A percentile compares a stretch with the other conserved stretches of the same genome.
phyloP scores from a whole-genome alignment of 2,329 filamentous ascomycete genomes.

The Colletotrichum lindemuthianum region DNA sequence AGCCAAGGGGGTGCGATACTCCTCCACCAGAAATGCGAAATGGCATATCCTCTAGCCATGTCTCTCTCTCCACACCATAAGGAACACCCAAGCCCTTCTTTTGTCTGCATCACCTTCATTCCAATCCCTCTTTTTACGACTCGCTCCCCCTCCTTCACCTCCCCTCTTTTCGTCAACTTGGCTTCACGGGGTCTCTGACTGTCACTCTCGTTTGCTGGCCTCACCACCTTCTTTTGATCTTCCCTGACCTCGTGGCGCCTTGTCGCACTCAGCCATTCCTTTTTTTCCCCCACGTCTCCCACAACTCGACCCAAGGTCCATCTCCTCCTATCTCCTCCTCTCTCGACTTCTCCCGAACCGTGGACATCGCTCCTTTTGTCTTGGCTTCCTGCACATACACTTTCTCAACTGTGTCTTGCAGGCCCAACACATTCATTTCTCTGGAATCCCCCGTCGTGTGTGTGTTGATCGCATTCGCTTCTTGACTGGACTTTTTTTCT shows the following conservation, averaged over 20 bases:
- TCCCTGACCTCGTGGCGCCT: constrained; percentile 6
- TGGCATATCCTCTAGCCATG: constrained; percentile 33
- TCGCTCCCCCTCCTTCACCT: constrained; percentile 30
- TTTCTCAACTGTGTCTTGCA: background rate
- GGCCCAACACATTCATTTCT: constrained; percentile 29
- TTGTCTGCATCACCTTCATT: constrained; percentile 35
- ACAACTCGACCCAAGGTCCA: no score
- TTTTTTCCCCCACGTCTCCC: background rate
- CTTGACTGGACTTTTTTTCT: constrained; percentile 16
- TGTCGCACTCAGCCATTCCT: constrained; percentile 34
- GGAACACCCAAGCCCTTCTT: constrained; percentile 8
- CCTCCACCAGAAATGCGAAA: constrained; percentile 31
- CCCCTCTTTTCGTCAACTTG: constrained; percentile 31
- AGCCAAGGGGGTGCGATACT: no score
- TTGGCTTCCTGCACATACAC: constrained; percentile 18
- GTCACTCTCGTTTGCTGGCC: constrained; percentile 17
- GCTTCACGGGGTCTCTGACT: constrained; percentile 29
- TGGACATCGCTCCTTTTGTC: constrained; percentile 28
- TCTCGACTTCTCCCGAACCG: constrained; percentile 7
- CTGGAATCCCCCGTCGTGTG: constrained; percentile 21
- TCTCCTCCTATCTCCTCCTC: background rate
- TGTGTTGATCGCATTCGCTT: constrained; percentile 39
- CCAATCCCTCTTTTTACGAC: constrained; percentile 11
- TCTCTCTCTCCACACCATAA: constrained; percentile 28
- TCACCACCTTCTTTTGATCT: constrained; percentile 13